Conservation (phyloP, 495 filamentous ascomycete genomes). For the Neurospora terricola region DNA sequence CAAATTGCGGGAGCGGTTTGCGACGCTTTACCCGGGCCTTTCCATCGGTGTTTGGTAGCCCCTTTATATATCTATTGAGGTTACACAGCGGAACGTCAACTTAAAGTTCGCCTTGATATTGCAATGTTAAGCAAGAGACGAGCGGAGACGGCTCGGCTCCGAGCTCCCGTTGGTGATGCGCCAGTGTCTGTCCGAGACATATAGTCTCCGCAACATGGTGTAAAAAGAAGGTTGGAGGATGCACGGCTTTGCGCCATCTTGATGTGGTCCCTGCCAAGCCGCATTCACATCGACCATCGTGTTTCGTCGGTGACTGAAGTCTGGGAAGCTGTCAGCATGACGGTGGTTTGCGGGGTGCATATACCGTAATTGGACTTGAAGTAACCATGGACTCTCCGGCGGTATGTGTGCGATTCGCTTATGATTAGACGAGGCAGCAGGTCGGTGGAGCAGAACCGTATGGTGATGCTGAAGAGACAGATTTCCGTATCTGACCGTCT, state of each 20-base stretch:
- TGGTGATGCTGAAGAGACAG: not conserved
- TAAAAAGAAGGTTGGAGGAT: not conserved
- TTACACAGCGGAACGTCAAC: not conserved
- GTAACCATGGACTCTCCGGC: not conserved
- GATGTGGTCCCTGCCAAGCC: not conserved
- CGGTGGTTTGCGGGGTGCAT: not conserved
- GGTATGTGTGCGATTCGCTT: not conserved
- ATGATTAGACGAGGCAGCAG: not conserved
- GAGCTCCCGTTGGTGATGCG: not conserved
- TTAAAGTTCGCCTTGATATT: not conserved
- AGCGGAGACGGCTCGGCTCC: not conserved
- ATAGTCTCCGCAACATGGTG: not conserved
- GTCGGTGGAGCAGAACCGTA: not conserved
- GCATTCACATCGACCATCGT: not conserved
- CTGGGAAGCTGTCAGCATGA: not conserved
- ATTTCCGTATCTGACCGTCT: not conserved
- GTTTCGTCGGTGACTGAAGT: not conserved
- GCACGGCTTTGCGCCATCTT: not conserved
- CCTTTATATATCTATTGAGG: not conserved
- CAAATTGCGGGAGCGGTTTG: not conserved
- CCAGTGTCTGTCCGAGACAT: not conserved
- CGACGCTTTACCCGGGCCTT: not conserved
- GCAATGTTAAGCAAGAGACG: not conserved
- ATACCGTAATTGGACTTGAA: not conserved
- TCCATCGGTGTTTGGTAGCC: not conserved